Base-by-base conservation (phyloP, 805 yeast species). In the Candida taoyuanica region DNA sequence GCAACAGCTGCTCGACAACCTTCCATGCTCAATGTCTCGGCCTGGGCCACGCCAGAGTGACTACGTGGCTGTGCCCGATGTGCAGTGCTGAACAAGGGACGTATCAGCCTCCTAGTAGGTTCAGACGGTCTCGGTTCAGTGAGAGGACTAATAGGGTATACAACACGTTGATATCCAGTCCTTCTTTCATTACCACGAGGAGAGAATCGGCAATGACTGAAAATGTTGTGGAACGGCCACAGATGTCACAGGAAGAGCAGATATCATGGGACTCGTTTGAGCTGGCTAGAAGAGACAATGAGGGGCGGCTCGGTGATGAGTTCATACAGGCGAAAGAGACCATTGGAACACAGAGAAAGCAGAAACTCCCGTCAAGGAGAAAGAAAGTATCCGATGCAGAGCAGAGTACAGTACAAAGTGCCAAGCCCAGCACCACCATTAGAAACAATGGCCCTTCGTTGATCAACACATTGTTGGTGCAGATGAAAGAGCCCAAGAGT, bases 51-150 rank as follows among this genome's bases (percentile, higher is more conserved):
- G 31, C 30, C n/a, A 23, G 40, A 25, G 17, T 40, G 5, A 50
- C 39, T 5, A 55, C 43, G 13, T 72, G 77, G 78, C 56, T 55
- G 40, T 73, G 79, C 49, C 78, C 78, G n/a, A 62, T 70, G 43
- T 73, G 79, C 48, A 75, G 69, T 39, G 52, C 55, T 38, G 59
- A 56, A 23, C 76, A 71, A 12, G 50, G 68, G 39, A 20, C 36
- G n/a, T 18, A 31, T 32, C 37, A 40, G 14, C 43, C 52, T 13
- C 48, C 53, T 15, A 47, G 50, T 16, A 28, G 37, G n/a, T 50
- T 47, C 32, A 44, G 58, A 43, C 40, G 53, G 34, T 48, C 53
- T n/a, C 40, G 58, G 29, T 41, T 49, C 33, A 53, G 60, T 28
- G 53, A 50, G n/a, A 48, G 54, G 3, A 55, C 60, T 1, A 47